Evolutionary conservation across 2,329 filamentous ascomycete species (phyloP), one percentile per base, ranked within the genome.

Genomic region (Monilinia fructigena): DNA sequence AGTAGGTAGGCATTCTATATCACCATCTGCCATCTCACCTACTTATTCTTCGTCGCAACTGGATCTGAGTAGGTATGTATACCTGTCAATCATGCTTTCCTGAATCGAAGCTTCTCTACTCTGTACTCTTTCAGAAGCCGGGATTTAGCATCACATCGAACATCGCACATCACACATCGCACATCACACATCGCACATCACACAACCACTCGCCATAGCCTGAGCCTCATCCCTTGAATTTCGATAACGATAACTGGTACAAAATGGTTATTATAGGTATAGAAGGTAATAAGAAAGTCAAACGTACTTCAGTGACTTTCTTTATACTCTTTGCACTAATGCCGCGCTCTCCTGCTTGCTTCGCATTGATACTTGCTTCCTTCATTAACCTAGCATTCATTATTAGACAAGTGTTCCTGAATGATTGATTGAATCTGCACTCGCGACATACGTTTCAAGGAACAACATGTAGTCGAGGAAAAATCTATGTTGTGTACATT

Each of bases 401-500:
- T 55, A 65, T 55, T 48, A 55, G 45, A 65, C 18, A 50, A 28
- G 7, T 50, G 18, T 50, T 28, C 45, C 48, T 58, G n/a, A 20
- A 50, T 10, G 12, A 54, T 16, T 10, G 12, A 54, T 16, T 42
- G 48, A 5, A 23, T 42, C 23, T 23, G 23, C 60, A 23, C 42
- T n/a, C 14, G 31, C n/a, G 54, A 68, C 74, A 55, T 78, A 86
- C 83, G 85, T 82, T 76, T 87, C 82, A 74, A 96, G 89, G 72
- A 96, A 96, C 1, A 95, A 82, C 70, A 91, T 85, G 71, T 96
- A 96, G 75, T 95, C 88, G 67, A 96, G 82, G 74, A 91, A 96
- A 96, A 69, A 96, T 89, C 92, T 95, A 59, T n/a, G 26, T 26
- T 16, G 54, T 26, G 40, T 50, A n/a, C 26, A 56, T 67, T 12